Conservation (phyloP, 345 rosid species). For the Hibiscus mutabilis region DNA sequence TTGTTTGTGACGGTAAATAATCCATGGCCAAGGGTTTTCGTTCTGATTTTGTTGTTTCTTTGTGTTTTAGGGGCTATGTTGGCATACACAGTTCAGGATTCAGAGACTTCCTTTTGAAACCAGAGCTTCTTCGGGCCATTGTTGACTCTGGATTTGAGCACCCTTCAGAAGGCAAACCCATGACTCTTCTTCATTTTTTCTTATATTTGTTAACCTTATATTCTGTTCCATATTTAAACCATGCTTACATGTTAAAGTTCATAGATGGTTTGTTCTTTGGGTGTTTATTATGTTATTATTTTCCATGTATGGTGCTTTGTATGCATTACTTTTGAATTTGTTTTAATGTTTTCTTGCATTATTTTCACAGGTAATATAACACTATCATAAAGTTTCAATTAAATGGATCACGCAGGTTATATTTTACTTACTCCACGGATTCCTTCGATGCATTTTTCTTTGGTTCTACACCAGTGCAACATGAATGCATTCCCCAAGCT, state of each 20-base stretch:
- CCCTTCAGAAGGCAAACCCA: conserved; percentile 82
- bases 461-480: conserved; percentile 93
- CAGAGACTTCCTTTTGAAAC: conserved; percentile 98
- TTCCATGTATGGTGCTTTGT: neutral
- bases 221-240: neutral
- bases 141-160: conserved; percentile 99
- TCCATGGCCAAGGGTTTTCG: neutral
- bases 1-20: neutral
- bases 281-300: neutral
- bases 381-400: conserved; percentile 48
- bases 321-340: neutral
- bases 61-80: conserved; percentile 67
- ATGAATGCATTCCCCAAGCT: conserved; percentile 99
- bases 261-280: neutral
- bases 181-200: neutral
- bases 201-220: neutral
- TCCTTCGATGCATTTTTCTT: conserved; percentile 73
- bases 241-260: neutral
- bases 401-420: conserved; percentile 54
- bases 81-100: conserved; percentile 99
- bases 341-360: neutral
- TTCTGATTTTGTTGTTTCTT: neutral
- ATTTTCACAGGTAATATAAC: conserved; percentile 48
- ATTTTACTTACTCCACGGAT: conserved; percentile 66
- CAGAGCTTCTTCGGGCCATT: conserved; percentile 95